Evolutionary conservation across 139 green algal species (phyloP).

Genomic region (Mesostigma viride): DNA sequence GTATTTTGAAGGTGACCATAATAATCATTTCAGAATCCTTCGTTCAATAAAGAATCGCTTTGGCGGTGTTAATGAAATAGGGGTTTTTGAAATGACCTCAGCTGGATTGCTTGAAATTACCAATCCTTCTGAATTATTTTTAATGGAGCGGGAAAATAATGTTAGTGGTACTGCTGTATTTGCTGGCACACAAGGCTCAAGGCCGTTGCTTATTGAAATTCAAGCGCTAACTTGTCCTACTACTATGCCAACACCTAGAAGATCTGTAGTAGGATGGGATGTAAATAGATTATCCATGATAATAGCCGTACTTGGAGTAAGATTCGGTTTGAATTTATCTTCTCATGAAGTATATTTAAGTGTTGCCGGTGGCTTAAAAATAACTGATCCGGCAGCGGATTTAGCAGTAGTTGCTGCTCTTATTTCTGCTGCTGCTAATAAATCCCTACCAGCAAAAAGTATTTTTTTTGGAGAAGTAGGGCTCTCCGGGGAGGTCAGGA

Average conservation of each 20-base stretch:
- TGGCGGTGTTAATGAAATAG: background rate
- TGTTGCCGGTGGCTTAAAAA: background rate
- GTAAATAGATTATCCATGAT: background rate
- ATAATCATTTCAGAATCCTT: background rate
- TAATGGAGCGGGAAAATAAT: background rate
- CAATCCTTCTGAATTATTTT: conserved; percentile 2
- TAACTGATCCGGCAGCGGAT: background rate
- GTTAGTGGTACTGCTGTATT: background rate
- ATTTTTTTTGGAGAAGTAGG: conserved; percentile 2
- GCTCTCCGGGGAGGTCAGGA: background rate
- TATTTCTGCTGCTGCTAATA: background rate
- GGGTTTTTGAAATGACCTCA: background rate
- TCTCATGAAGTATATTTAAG: background rate
- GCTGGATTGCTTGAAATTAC: background rate
- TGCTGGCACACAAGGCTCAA: background rate
- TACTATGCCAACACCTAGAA: background rate
- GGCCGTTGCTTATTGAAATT: background rate
- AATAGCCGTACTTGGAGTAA: background rate
- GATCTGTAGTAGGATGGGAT: background rate
- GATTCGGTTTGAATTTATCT: background rate
- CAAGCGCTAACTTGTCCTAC: background rate
- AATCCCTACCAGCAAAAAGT: background rate
- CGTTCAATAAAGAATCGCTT: conserved; percentile 1
- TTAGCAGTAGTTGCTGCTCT: background rate
- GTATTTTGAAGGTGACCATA: background rate